Evolutionary conservation across 2,329 filamentous ascomycete species (phyloP).

Genomic region (Fusarium siculi): DNA sequence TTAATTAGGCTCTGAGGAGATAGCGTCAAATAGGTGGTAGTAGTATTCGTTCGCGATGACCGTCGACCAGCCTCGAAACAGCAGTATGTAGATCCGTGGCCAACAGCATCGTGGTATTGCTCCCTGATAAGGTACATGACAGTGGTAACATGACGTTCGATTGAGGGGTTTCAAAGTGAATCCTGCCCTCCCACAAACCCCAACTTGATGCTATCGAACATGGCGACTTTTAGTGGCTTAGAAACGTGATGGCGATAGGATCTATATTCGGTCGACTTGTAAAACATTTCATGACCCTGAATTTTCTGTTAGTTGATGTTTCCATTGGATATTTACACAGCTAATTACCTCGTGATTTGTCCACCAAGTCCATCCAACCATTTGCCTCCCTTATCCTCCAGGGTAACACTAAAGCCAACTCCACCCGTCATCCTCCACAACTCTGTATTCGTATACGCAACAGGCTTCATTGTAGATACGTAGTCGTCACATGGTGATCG

Average conservation of each 20-base stretch:
- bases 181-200: background rate
- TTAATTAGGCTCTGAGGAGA: background rate
- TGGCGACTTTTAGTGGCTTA: background rate
- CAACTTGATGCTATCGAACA: background rate
- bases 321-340: background rate
- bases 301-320: background rate
- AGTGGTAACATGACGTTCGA: background rate
- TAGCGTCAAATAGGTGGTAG: background rate
- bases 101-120: background rate
- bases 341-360: background rate
- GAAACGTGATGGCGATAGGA: background rate
- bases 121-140: conserved; percentile 7
- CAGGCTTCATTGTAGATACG: conserved; percentile 11
- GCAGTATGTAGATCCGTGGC: background rate
- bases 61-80: conserved; percentile 2
- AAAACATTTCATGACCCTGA: no score
- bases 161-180: background rate
- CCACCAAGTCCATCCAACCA: background rate
- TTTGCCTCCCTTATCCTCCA: background rate
- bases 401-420: background rate
- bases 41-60: conserved; percentile 5
- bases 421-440: background rate
- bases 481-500: conserved; percentile 21
- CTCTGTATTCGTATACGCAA: conserved; percentile 12
- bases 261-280: background rate